Conservation (phyloP, 345 rosid genomes). For the Melaleuca alternifolia region DNA sequence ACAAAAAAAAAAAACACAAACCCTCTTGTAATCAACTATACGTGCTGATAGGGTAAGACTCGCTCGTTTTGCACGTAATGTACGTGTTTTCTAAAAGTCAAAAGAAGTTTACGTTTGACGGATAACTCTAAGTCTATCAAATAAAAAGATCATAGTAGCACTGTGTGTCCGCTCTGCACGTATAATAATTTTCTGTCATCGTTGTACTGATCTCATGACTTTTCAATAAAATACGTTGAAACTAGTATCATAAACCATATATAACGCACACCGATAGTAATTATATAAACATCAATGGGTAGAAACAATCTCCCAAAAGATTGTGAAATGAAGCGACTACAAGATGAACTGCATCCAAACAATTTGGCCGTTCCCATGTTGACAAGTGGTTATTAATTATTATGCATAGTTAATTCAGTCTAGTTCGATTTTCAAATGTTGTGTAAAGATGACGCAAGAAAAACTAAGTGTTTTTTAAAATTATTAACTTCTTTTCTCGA, state of each 20-base stretch:
- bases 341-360: fast-evolving
- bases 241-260: too few species aligned
- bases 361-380: fast-evolving
- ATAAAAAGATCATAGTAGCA: neutral
- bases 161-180: neutral
- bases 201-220: too few species aligned
- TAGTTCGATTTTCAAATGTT: too few species aligned
- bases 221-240: too few species aligned
- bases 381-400: neutral
- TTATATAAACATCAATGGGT: too few species aligned
- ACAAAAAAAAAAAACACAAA: too few species aligned
- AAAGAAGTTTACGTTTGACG: too few species aligned
- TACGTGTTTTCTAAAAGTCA: too few species aligned
- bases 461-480: too few species aligned
- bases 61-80: neutral
- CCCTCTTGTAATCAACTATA: neutral
- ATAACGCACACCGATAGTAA: neutral
- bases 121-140: neutral
- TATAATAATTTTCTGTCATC: neutral
- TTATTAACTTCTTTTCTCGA: neutral
- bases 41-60: neutral
- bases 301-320: neutral
- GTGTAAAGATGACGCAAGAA: neutral
- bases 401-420: too few species aligned
- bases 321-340: neutral